These are phyloP conservation scores for Fagopyrum homotropicum DNA, from an alignment of 148 eudicot genomes.

Conservation along the genomic window DNA sequence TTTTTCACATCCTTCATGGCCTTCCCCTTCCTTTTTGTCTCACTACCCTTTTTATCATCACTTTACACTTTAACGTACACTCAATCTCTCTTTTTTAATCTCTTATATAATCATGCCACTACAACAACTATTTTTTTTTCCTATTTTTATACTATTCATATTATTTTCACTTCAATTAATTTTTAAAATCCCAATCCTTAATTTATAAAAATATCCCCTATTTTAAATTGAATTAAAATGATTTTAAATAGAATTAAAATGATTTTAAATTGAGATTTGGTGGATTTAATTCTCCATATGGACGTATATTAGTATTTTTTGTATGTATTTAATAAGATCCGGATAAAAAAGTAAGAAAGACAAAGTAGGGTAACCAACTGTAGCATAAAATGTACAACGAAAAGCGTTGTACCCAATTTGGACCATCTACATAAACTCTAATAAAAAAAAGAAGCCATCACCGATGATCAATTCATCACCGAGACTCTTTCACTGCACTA, in stretches of 20 bases:
- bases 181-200: too few relatives aligned
- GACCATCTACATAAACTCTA: neutral
- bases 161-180: too few relatives aligned
- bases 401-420: neutral
- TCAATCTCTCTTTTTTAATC: neutral
- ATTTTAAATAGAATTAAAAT: too few relatives aligned
- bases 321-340: too few relatives aligned
- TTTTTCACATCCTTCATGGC: neutral
- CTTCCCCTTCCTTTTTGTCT: neutral
- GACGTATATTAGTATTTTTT: too few relatives aligned
- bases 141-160: too few relatives aligned
- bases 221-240: too few relatives aligned
- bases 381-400: neutral
- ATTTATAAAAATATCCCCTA: too few relatives aligned
- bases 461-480: neutral
- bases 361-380: neutral
- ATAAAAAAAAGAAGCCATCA: neutral
- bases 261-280: too few relatives aligned
- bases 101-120: too few relatives aligned
- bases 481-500: constrained; percentile 6
- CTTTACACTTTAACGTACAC: constrained; percentile 1
- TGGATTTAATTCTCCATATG: too few relatives aligned
- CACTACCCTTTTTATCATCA: constrained; percentile 1
- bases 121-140: too few relatives aligned
- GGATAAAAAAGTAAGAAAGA: neutral